Conservation (phyloP, 169 alveolate genomes). For the Miamiensis avidus region DNA sequence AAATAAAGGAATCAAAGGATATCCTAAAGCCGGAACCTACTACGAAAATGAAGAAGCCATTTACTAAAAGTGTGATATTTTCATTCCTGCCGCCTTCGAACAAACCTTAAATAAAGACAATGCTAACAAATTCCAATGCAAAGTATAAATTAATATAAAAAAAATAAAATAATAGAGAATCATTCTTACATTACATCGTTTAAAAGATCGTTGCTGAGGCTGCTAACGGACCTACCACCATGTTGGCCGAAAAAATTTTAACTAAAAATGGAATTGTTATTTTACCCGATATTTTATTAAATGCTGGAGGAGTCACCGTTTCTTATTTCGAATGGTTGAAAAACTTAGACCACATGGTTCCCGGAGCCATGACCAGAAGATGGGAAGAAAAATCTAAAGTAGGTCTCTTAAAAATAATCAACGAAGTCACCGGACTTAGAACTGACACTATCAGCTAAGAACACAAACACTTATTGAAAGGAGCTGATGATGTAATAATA, state of each 20-base stretch:
- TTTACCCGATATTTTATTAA: slow-evolving; percentile 72
- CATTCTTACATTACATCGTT: no score
- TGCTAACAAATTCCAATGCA: slow-evolving; percentile 60
- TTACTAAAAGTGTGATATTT: slow-evolving; percentile 57
- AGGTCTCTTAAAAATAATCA: slow-evolving; percentile 32
- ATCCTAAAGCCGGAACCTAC: slow-evolving; percentile 44
- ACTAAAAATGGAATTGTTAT: slow-evolving; percentile 57
- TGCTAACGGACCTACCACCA: slow-evolving; percentile 78
- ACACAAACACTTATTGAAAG: slow-evolving; percentile 51
- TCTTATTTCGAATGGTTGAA: slow-evolving; percentile 80
- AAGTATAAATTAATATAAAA: slow-evolving; percentile 7
- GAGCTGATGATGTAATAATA: slow-evolving; percentile 57
- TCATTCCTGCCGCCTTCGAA: slow-evolving; percentile 67
- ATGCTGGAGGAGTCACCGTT: slow-evolving; percentile 83
- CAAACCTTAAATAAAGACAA: slow-evolving; percentile 47
- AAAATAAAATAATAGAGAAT: no score
- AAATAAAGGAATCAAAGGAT: slow-evolving; percentile 51
- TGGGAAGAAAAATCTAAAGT: slow-evolving; percentile 67
- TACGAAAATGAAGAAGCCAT: slow-evolving; percentile 45
- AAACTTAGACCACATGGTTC: slow-evolving; percentile 69
- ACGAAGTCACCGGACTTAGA: slow-evolving; percentile 39
- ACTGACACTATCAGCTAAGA: slow-evolving; percentile 26
- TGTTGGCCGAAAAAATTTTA: slow-evolving; percentile 58
- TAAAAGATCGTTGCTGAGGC: slow-evolving; percentile 58
- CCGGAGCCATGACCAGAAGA: slow-evolving; percentile 71